phyloP scores from a whole-genome alignment of 78 protist genomes.

The Isochrysis galbana region DNA sequence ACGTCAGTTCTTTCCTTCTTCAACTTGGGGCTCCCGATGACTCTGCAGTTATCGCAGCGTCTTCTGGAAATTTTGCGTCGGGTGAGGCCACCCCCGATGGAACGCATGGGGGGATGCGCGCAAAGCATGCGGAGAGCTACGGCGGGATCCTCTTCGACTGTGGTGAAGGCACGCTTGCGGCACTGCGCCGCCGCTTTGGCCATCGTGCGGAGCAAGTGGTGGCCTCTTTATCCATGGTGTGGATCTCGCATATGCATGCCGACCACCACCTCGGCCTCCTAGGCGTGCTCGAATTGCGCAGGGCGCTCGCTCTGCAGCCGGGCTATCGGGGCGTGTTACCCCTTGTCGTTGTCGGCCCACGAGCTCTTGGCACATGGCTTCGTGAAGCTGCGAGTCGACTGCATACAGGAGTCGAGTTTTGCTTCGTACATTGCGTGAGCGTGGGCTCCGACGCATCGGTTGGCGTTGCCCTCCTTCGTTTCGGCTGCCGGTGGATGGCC shows the following conservation, averaged over 20 bases:
- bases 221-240: slow-evolving; percentile 43
- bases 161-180: slow-evolving; percentile 93
- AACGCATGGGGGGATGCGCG: no score
- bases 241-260: slow-evolving; percentile 96
- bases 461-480: not conserved
- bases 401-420: not conserved
- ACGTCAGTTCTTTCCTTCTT: slow-evolving; percentile 51
- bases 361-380: slow-evolving; percentile 27
- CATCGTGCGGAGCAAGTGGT: slow-evolving; percentile 17
- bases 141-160: slow-evolving; percentile 70
- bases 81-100: no score
- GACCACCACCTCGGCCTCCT: slow-evolving; percentile 95
- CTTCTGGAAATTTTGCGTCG: no score
- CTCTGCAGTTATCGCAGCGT: not conserved
- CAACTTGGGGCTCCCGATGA: not conserved
- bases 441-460: not conserved
- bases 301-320: not conserved
- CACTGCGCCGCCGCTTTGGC: slow-evolving; percentile 77
- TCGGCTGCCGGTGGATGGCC: not conserved
- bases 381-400: not conserved
- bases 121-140: no score
- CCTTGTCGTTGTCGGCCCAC: slow-evolving; percentile 35
- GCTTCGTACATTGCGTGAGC: not conserved
- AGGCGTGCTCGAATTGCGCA: not conserved
- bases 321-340: not conserved